Evolutionary conservation across 2,329 filamentous ascomycete genomes (phyloP), one percentile per base, ranked within the genome.

Genomic region (Aureobasidium subglaciale): DNA sequence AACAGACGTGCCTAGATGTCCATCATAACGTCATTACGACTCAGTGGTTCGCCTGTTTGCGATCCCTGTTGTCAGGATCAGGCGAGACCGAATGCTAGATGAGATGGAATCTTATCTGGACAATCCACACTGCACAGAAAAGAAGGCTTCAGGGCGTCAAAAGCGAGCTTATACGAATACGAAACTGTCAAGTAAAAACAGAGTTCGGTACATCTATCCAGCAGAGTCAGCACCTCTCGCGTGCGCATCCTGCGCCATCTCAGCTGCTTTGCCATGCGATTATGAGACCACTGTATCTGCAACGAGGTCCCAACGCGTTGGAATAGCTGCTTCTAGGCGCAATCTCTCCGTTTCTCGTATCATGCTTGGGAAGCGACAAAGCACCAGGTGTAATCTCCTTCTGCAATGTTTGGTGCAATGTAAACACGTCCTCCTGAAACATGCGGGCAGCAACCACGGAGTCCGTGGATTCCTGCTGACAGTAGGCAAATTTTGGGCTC

Each of bases 301-400:
- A 22, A 32, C 42, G 6, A 32, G 16, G 10, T 10, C 22, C 7
- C 7, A 15, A 22, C 10, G 27, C 27, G 27, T 32, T 10, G 22
- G n/a, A 20, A 32, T 22, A 9, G 18, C 40, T 7, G n/a, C 40
- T 45, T 30, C 27, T 5, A 22, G 42, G 25, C 13, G 43, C 29
- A 48, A 48, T 48, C 43, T 48, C 43, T 30, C 30, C 30, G 20
- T 48, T 25, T 48, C 43, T 48, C 43, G 9, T 25, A 13, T 18
- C 27, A 32, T 46, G 8, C n/a, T n/a, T 22, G 18, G 11, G 25
- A 24, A 25, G 30, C 20, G 30, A 48, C 16, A 15, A 3, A 11
- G 30, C 43, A 48, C 18, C 2, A 30, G 34, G 18, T n/a, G 43
- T 30, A 48, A 48, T 48, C 16, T 48, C 43, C n/a, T 40, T 48